Percentiles rank a stretch among this genome's conserved stretches.
These are phyloP conservation scores for Wickerhamomyces strasburgensis DNA, from an alignment of 805 yeast species.

Conservation along the genomic window DNA sequence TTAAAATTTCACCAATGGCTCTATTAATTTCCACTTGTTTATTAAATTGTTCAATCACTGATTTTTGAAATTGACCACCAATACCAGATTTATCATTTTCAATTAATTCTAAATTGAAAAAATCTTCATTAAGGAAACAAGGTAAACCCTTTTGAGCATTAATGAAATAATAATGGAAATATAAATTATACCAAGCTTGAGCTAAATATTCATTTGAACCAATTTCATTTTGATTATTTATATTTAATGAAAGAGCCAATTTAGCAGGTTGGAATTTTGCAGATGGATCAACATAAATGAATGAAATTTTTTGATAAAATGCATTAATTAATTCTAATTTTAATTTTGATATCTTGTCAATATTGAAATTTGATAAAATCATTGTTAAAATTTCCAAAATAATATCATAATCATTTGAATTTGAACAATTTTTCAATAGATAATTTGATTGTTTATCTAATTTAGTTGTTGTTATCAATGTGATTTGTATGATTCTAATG, in stretches of 20 bases:
- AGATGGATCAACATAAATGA: slow-evolving; percentile 7
- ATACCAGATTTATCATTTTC: background rate
- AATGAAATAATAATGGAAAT: slow-evolving; percentile 12
- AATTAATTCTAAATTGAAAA: slow-evolving; percentile 12
- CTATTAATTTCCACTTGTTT: slow-evolving; percentile 2
- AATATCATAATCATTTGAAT: slow-evolving; percentile 17
- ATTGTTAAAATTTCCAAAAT: slow-evolving; percentile 14
- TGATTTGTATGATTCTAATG: slow-evolving; percentile 17
- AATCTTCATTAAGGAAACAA: slow-evolving; percentile 14
- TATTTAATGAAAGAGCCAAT: slow-evolving; percentile 13
- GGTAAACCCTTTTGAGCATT: slow-evolving; percentile 19
- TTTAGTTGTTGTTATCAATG: slow-evolving; percentile 11
- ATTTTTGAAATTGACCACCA: background rate
- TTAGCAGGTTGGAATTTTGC: background rate
- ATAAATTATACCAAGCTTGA: slow-evolving; percentile 18
- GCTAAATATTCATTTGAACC: slow-evolving; percentile 8
- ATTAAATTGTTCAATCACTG: slow-evolving; percentile 1
- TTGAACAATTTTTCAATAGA: slow-evolving; percentile 10
- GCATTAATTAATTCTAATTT: slow-evolving; percentile 10
- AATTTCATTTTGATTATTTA: slow-evolving; percentile 12
- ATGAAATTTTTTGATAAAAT: slow-evolving; percentile 8
- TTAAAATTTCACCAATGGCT: slow-evolving; percentile 6
- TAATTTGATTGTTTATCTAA: slow-evolving; percentile 11
- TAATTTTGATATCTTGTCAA: slow-evolving; percentile 8
- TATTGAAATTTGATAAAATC: slow-evolving; percentile 4